Percentiles rank a stretch among this genome's conserved stretches.
phyloP scores from a whole-genome alignment of 2,329 filamentous ascomycete species.

The Claviceps quebecensis region DNA sequence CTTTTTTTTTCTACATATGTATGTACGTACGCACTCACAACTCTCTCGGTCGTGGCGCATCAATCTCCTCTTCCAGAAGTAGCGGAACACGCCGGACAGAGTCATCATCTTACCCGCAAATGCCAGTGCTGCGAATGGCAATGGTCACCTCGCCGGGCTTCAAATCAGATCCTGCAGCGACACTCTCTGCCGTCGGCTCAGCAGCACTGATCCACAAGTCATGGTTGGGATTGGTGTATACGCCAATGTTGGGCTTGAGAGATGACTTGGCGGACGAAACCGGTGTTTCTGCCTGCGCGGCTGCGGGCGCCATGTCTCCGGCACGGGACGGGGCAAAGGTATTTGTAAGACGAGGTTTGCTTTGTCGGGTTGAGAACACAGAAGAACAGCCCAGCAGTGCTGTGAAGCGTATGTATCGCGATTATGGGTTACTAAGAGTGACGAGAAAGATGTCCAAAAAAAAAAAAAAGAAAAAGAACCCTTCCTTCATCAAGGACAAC shows the following conservation, averaged over 20 bases:
- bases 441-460: too few species aligned
- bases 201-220: conserved; percentile 80
- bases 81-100: not conserved
- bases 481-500: not conserved
- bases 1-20: too few species aligned
- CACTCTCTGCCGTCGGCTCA: conserved; percentile 59
- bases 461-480: too few species aligned
- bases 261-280: conserved; percentile 5
- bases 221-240: conserved; percentile 88
- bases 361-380: too few species aligned
- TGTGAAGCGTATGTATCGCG: too few species aligned
- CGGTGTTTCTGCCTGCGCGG: too few species aligned
- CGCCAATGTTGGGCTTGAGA: conserved; percentile 76
- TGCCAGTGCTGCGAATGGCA: conserved; percentile 85
- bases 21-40: too few species aligned
- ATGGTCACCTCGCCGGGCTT: conserved; percentile 76
- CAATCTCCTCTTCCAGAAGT: too few species aligned
- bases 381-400: too few species aligned
- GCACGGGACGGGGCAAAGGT: not conserved
- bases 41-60: too few species aligned
- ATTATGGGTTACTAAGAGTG: too few species aligned
- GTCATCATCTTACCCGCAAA: conserved; percentile 57
- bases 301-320: conserved; percentile 1
- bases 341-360: too few species aligned
- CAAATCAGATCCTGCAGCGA: conserved; percentile 52